These are phyloP conservation scores for Lanmaoa rubissima DNA, from an alignment of 768 basidiomycete genomes.

Conservation along the genomic window DNA sequence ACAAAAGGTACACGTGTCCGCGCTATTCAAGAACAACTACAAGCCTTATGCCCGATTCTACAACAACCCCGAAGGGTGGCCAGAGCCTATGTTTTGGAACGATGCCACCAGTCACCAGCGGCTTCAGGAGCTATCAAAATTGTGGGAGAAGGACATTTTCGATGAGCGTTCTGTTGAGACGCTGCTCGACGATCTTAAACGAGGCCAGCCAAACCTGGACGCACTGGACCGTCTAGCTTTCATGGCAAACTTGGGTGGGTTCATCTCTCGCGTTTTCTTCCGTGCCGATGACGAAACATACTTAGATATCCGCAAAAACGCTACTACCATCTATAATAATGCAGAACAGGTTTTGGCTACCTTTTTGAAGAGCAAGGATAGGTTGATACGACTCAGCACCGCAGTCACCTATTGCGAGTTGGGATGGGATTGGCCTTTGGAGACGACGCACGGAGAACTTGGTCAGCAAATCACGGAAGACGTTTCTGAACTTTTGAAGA, in stretches of 20 bases:
- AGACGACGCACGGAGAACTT: conserved; percentile 1
- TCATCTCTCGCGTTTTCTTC: neutral
- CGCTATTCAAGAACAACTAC: conserved; percentile 30
- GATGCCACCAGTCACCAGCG: conserved; percentile 21
- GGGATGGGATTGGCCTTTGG: conserved; percentile 19
- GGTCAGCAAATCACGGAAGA: conserved; percentile 6
- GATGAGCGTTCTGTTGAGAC: conserved; percentile 18
- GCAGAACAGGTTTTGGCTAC: conserved; percentile 9
- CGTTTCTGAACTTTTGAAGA: conserved; percentile 16
- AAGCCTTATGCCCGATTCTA: conserved; percentile 25
- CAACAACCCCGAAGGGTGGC: conserved; percentile 24
- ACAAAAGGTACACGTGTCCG: conserved; percentile 34
- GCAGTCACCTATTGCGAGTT: conserved; percentile 28
- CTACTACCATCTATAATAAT: neutral
- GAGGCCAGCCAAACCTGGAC: conserved; percentile 17
- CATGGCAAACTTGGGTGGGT: conserved; percentile 30
- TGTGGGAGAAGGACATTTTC: conserved; percentile 33
- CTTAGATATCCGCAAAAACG: conserved; percentile 18
- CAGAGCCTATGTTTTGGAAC: conserved; percentile 32
- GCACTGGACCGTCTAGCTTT: conserved; percentile 29
- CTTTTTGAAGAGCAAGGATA: conserved; percentile 17
- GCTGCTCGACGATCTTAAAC: conserved; percentile 20
- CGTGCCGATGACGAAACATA: neutral
- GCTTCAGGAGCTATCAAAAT: conserved; percentile 13
- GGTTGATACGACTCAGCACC: conserved; percentile 23